A percentile compares a stretch with the other conserved stretches of the same genome.
These are phyloP conservation scores for Colletotrichum sp. DNA, from an alignment of 2,329 filamentous ascomycete species.

Conservation along the genomic window DNA sequence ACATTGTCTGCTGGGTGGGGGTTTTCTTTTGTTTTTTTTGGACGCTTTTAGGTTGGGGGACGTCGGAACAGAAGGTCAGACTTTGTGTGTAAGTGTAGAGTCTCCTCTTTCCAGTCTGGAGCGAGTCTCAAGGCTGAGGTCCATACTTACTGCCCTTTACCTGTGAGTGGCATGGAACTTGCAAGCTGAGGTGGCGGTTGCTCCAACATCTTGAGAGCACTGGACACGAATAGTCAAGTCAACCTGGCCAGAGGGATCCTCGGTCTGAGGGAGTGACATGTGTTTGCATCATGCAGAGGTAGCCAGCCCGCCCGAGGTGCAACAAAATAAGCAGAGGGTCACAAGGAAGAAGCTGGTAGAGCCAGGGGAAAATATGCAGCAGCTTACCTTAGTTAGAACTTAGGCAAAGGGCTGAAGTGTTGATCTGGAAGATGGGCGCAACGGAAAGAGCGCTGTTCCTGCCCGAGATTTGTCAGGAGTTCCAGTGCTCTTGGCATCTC, in stretches of 20 bases:
- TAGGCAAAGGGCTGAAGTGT: not conserved
- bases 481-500: not conserved
- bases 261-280: not conserved
- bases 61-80: not conserved
- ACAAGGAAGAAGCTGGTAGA: slow-evolving; percentile 3
- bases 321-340: not conserved
- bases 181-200: not conserved
- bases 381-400: not conserved
- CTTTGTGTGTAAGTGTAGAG: not conserved
- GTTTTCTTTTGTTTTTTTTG: not conserved
- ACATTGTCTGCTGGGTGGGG: not conserved
- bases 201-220: not conserved
- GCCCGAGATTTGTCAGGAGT: slow-evolving; percentile 12
- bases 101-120: not conserved
- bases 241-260: not conserved
- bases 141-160: too few relatives aligned
- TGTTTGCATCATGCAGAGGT: not conserved
- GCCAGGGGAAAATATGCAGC: not conserved
- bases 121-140: not conserved
- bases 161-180: too few relatives aligned
- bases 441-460: not conserved
- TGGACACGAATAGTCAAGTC: not conserved
- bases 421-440: not conserved
- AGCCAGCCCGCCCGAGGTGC: not conserved
- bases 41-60: not conserved